Percentiles rank a stretch among this genome's conserved stretches.
phyloP scores from a whole-genome alignment of 257 asterid species.

The Anisodus acutangulus region DNA sequence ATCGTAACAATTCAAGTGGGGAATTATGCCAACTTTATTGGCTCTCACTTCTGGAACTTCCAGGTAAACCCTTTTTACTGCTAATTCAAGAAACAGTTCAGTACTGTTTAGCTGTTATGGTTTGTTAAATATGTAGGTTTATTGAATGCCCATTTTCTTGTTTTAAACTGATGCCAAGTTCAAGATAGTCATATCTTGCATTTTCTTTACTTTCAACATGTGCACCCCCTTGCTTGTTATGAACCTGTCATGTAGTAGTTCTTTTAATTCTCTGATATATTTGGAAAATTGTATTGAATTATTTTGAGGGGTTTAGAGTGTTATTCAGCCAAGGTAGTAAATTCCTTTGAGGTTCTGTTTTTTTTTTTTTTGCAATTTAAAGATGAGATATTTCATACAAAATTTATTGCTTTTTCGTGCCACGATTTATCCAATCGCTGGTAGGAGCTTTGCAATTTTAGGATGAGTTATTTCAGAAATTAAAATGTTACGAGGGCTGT shows the following conservation, averaged over 20 bases:
- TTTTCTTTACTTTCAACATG: background rate
- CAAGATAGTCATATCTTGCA: background rate
- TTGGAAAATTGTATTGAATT: no score
- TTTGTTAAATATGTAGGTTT: slow-evolving; percentile 4
- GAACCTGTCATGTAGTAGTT: background rate
- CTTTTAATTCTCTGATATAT: background rate
- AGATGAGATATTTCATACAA: background rate
- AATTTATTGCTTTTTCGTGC: background rate
- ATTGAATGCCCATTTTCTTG: background rate
- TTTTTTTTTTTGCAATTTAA: background rate
- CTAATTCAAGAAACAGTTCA: background rate
- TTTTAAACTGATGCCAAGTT: background rate
- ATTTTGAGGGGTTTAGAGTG: no score
- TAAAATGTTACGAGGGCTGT: background rate
- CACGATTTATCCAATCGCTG: background rate
- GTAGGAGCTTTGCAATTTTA: background rate
- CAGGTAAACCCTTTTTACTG: slow-evolving; percentile 50
- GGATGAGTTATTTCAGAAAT: background rate
- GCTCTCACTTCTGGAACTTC: slow-evolving; percentile 98
- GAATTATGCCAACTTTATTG: slow-evolving; percentile 74
- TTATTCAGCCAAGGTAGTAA: background rate
- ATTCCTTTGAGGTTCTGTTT: background rate
- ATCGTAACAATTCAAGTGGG: slow-evolving; percentile 79
- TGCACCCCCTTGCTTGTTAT: no score
- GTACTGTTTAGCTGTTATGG: background rate